A percentile compares a stretch with the other conserved stretches of the same genome.
phyloP scores from a whole-genome alignment of 176 grass and related monocot species.

The Phyllostachys edulis region DNA sequence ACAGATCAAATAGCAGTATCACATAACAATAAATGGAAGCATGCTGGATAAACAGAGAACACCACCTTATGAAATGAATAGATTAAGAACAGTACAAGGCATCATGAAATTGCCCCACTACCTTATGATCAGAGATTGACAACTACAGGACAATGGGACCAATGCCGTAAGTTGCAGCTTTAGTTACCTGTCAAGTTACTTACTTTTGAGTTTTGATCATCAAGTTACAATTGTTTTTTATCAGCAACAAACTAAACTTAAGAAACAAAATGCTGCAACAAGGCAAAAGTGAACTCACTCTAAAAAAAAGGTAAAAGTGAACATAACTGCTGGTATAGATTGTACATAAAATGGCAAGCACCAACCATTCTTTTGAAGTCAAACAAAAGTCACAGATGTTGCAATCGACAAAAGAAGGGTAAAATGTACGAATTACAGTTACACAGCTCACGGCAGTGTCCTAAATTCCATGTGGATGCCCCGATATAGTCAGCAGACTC shows the following conservation, averaged over 20 bases:
- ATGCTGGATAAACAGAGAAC: background rate
- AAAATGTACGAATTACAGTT: conserved; percentile 41
- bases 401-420: conserved; percentile 33
- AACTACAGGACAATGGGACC: background rate
- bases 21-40: conserved; percentile 1
- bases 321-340: conserved; percentile 44
- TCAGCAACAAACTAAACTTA: conserved; percentile 9
- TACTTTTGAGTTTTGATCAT: background rate
- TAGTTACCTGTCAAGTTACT: conserved; percentile 13
- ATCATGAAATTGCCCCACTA: conserved; percentile 3
- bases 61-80: background rate
- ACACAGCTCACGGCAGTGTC: conserved; percentile 35
- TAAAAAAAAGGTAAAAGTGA: background rate
- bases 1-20: background rate
- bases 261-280: conserved; percentile 10
- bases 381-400: conserved; percentile 31
- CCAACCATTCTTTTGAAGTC: conserved; percentile 33
- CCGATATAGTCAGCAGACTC: conserved; percentile 10
- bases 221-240: conserved; percentile 6
- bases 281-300: background rate
- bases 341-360: conserved; percentile 40
- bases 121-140: background rate
- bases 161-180: background rate
- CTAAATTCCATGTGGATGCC: conserved; percentile 31
- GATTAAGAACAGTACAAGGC: background rate